Evolutionary conservation across 2,329 filamentous ascomycete species (phyloP), one percentile per base, ranked within the genome.

Genomic region (Monilinia vaccinii-corymbosi): DNA sequence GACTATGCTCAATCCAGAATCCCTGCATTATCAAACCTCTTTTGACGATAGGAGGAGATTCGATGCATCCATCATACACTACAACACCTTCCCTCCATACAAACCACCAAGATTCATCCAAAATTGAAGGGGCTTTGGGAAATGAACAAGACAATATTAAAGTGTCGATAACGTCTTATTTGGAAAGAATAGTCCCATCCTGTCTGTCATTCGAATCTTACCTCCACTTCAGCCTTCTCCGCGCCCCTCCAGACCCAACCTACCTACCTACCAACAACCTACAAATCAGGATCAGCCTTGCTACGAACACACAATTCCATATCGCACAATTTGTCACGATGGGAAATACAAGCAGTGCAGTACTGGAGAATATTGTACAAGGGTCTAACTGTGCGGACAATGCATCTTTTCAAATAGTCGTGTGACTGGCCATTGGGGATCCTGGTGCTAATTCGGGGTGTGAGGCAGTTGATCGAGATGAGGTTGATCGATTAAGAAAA

Each of bases 281-380:
- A 51, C 32, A 60, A 46, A 9, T 25, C 31, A 32, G 50, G 10
- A n/a, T 10, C 56, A 49, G 61, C 62, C 47, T 59, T 60, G 42
- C 51, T 38, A 52, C 49, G 40, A 36, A 48, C 44, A 44, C 55
- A 56, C 47, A 63, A 49, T 23, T 13, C 56, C 66, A 71, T 16
- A 34, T 21, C 32, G 25, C 14, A 57, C 14, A 36, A 40, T 45
- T 8, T 13, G 49, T 8, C 28, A 75, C 67, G 66, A 88, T 88
- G 85, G 85, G 85, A 68, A 87, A 88, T 75, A 82, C 83, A 61
- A 84, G 82, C 68, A 87, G 84, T 73, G 77, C 81, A 68, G 87
- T 97, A 73, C 81, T 97, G 75, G 93, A 97, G 77, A 94, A 88
- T 77, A 97, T 99, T 71, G 92, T 97, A 74, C 89, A 95, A 72